Percentiles rank a stretch among this genome's conserved stretches.
These are phyloP conservation scores for Gaultheria prostrata DNA, from an alignment of 148 eudicot species.

Conservation along the genomic window DNA sequence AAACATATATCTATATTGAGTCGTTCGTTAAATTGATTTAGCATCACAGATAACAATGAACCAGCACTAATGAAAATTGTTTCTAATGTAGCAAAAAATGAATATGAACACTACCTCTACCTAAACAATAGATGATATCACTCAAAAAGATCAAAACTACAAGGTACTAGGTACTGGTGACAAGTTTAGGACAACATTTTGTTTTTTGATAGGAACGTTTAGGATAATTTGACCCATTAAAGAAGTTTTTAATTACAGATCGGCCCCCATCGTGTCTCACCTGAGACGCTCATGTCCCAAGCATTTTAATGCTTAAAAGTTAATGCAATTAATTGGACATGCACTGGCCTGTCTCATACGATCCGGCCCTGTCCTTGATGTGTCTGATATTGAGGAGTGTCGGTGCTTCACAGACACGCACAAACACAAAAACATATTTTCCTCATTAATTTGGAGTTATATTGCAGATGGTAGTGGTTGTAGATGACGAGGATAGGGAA, in stretches of 20 bases:
- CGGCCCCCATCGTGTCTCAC: not conserved
- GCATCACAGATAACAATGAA: not conserved
- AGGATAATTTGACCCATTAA: not conserved
- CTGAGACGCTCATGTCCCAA: not conserved
- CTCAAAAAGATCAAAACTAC: not conserved
- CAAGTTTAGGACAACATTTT: not conserved
- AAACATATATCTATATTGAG: not conserved
- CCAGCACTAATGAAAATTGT: not conserved
- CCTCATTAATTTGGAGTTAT: slow-evolving; percentile 2
- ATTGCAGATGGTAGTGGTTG: slow-evolving; percentile 82
- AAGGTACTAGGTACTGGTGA: not conserved
- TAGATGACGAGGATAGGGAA: slow-evolving; percentile 93
- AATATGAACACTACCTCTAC: not conserved
- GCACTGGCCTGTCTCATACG: not conserved
- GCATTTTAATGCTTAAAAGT: not conserved
- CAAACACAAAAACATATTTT: not conserved
- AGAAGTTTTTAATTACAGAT: not conserved
- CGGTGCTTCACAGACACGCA: not conserved
- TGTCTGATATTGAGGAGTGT: not conserved
- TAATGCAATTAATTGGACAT: not conserved
- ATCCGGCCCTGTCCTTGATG: not conserved
- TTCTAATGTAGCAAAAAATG: not conserved
- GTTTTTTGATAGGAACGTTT: not conserved
- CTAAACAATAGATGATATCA: not conserved
- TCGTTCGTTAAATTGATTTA: not conserved